Conservation (phyloP, 2,329 filamentous ascomycete species). For the Rachicladosporium sp. region DNA sequence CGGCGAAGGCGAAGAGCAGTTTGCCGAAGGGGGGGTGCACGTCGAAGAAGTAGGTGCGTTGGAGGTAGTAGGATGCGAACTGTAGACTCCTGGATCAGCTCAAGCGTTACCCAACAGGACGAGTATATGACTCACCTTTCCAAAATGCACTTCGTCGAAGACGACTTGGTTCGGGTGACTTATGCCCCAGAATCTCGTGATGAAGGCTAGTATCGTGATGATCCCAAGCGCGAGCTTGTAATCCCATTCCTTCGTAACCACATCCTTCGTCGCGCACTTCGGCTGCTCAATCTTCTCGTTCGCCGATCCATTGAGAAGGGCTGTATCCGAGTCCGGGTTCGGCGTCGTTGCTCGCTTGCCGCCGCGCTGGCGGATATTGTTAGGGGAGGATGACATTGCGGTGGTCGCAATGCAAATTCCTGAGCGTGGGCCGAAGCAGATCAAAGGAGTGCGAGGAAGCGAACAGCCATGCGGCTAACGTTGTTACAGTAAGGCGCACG, state of each 20-base stretch:
- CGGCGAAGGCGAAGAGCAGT: conserved; percentile 90
- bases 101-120: too few species aligned
- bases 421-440: too few species aligned
- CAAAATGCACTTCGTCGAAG: conserved; percentile 98
- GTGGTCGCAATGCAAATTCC: too few species aligned
- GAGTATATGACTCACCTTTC: too few species aligned
- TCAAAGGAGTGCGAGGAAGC: too few species aligned
- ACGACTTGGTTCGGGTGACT: conserved; percentile 92
- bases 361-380: conserved; percentile 10
- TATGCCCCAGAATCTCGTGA: conserved; percentile 93
- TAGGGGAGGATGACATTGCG: conserved; percentile 3
- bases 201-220: conserved; percentile 72
- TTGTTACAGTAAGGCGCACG: too few species aligned
- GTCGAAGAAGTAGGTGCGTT: conserved; percentile 99
- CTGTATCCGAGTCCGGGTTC: conserved; percentile 7
- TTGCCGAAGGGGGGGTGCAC: conserved; percentile 97
- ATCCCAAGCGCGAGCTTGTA: conserved; percentile 68
- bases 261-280: conserved; percentile 21
- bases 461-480: too few species aligned
- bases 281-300: conserved; percentile 27
- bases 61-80: conserved; percentile 64
- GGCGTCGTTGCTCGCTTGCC: conserved; percentile 15
- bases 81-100: conserved; percentile 15
- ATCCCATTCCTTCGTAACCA: conserved; percentile 51
- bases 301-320: conserved; percentile 18